phyloP scores from a whole-genome alignment of 768 basidiomycete genomes.

The Bullera alba region DNA sequence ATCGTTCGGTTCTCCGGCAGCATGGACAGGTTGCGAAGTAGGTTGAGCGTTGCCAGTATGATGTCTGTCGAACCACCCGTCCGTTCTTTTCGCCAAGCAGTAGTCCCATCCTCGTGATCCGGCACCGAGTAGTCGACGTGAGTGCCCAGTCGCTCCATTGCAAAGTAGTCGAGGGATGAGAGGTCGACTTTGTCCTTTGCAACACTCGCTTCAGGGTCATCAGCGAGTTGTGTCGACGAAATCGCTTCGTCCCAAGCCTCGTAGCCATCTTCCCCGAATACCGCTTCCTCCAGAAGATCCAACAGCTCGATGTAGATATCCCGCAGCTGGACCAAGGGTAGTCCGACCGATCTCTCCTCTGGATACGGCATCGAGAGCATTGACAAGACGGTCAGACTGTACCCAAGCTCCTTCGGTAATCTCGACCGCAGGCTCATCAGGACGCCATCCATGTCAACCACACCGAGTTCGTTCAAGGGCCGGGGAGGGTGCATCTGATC shows the following conservation, averaged over 20 bases:
- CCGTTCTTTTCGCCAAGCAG: conserved; percentile 40
- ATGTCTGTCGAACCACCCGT: conserved; percentile 63
- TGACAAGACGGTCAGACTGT: conserved; percentile 78
- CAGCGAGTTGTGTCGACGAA: conserved; percentile 13
- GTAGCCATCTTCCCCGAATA: conserved; percentile 52
- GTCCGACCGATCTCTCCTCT: conserved; percentile 35
- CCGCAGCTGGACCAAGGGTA: conserved; percentile 58
- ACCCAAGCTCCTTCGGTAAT: conserved; percentile 74
- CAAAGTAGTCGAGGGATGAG: conserved; percentile 60
- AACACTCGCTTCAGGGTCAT: conserved; percentile 9
- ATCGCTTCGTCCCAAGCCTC: conserved; percentile 32
- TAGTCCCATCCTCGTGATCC: conserved; percentile 42
- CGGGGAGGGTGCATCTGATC: conserved; percentile 56
- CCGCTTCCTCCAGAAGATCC: conserved; percentile 75
- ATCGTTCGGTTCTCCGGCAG: conserved; percentile 63
- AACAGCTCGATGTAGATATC: conserved; percentile 81
- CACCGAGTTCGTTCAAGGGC: conserved; percentile 77
- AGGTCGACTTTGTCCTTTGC: conserved; percentile 47
- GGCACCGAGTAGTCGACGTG: conserved; percentile 49
- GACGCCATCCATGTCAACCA: conserved; percentile 82
- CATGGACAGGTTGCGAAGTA: conserved; percentile 79
- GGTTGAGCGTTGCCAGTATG: conserved; percentile 63
- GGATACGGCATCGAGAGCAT: conserved; percentile 49
- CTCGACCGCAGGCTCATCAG: conserved; percentile 87
- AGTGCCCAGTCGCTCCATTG: conserved; percentile 52